Conservation (phyloP, 2,329 filamentous ascomycete species). For the Diaporthe nobilis region DNA sequence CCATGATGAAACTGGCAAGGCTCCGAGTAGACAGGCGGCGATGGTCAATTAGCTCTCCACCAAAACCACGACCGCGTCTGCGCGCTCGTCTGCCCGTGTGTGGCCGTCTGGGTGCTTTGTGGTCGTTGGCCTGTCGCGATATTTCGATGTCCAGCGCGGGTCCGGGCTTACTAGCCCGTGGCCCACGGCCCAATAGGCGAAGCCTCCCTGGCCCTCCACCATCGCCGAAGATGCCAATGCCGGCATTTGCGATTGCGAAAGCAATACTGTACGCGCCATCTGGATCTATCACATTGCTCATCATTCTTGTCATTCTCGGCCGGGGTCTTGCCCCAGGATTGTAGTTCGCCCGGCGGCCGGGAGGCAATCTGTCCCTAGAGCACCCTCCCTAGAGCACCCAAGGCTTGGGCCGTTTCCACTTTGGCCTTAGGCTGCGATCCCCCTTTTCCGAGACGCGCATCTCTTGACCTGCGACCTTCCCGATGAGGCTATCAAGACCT, state of each 20-base stretch:
- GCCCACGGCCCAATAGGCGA: constrained; percentile 17
- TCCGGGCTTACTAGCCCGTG: constrained; percentile 15
- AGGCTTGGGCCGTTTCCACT: constrained; percentile 37
- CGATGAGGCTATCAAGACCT: constrained; percentile 35
- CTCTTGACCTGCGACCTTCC: constrained; percentile 37
- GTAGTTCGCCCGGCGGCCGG: background rate
- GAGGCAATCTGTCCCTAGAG: constrained; percentile 12
- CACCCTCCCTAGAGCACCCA: background rate
- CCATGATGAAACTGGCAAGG: background rate
- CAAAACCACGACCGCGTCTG: background rate
- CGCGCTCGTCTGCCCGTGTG: background rate
- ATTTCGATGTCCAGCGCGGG: background rate
- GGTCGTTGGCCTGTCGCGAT: background rate
- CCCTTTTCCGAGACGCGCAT: constrained; percentile 38
- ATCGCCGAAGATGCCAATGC: constrained; percentile 19
- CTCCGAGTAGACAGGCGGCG: background rate
- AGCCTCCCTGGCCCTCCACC: background rate
- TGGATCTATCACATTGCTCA: background rate
- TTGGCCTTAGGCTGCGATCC: constrained; percentile 33
- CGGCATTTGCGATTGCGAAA: constrained; percentile 19
- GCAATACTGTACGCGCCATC: background rate
- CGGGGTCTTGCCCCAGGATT: background rate
- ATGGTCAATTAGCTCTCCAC: background rate
- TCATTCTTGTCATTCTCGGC: background rate
- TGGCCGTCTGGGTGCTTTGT: background rate